Base-by-base conservation (phyloP, 306 rosid species). In the Crotalaria pallida region DNA sequence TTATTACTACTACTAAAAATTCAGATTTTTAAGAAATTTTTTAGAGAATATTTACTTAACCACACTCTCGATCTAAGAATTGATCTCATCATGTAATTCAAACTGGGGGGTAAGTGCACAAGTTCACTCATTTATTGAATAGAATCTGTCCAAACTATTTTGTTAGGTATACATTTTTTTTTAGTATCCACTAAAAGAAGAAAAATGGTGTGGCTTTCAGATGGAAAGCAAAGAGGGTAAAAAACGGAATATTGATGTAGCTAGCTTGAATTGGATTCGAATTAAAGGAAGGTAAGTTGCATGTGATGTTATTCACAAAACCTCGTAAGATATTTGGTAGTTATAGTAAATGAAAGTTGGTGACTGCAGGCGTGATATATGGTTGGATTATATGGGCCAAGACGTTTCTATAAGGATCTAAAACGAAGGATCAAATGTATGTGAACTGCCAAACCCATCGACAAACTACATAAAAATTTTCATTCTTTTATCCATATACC, bases 251-350 rank as follows among this genome's bases (percentile, higher is more conserved):
- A 15, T 29, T 60, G 19, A 22, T 49, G 49, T 29, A 38, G n/a
- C 11, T 51, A 41, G 24, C 49, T 64, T 51, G 16, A 34, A 59
- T 48, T 50, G 34, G 41, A 60, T 38, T 21, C 26, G 36, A 27
- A 72, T 19, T 61, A 60, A 24, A 36, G 10, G 33, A 75, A 16
- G 44, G 10, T 38, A 73, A 63, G 40, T 57, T 78, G 78, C 63
- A 72, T 72, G 69, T 65, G 31, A 72, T 72, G 69, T 65, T 22
- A 40, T 65, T 48, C 33, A 36, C 7, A 38, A 1, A 0, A 27
- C 4, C 51, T 49, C 70, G 71, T 65, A 40, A 40, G 69, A 58
- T 72, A 34, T 58, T 40, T 6, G 40, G 33, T 66, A 58, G 44
- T n/a, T 26, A 2, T 4, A 4, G 40, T 18, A 66, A 47, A 66